Conservation (phyloP, 345 rosid species). For the Acer campestre region DNA sequence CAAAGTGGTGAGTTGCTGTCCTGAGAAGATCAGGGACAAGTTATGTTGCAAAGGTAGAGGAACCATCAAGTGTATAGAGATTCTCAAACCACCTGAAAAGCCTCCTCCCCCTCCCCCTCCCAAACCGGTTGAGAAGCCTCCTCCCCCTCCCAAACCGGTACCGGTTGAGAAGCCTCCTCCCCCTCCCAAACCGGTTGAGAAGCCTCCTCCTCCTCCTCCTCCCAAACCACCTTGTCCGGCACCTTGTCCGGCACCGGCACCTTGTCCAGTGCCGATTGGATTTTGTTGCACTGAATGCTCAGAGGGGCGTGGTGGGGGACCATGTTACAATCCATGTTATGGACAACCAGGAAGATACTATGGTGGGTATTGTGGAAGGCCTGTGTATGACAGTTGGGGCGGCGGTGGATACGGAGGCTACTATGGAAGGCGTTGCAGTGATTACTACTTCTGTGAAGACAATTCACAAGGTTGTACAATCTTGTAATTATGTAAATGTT, state of each 20-base stretch:
- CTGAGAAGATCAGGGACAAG: constrained; percentile 65
- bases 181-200: not conserved
- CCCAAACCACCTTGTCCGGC: too few relatives aligned
- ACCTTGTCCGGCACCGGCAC: constrained; percentile 30
- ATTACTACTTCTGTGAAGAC: constrained; percentile 53
- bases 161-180: too few relatives aligned
- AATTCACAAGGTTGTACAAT: constrained; percentile 52
- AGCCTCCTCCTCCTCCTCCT: too few relatives aligned
- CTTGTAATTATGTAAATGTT: constrained; percentile 34
- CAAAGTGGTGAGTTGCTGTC: constrained; percentile 77
- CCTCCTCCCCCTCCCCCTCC: not conserved
- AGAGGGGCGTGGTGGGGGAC: constrained; percentile 9
- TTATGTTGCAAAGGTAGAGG: constrained; percentile 60
- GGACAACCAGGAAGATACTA: constrained; percentile 24
- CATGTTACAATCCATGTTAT: constrained; percentile 31
- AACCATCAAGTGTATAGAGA: constrained; percentile 53
- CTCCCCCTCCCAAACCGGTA: too few relatives aligned
- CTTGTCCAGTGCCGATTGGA: not conserved
- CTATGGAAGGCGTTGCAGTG: constrained; percentile 30
- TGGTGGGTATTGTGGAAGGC: constrained; percentile 46
- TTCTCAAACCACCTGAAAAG: constrained; percentile 42
- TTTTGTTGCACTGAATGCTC: constrained; percentile 3
- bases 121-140: not conserved
- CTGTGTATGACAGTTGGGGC: constrained; percentile 61
- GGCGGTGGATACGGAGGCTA: constrained; percentile 33